phyloP scores from a whole-genome alignment of 768 basidiomycete genomes.

The Lactarius tabidus region DNA sequence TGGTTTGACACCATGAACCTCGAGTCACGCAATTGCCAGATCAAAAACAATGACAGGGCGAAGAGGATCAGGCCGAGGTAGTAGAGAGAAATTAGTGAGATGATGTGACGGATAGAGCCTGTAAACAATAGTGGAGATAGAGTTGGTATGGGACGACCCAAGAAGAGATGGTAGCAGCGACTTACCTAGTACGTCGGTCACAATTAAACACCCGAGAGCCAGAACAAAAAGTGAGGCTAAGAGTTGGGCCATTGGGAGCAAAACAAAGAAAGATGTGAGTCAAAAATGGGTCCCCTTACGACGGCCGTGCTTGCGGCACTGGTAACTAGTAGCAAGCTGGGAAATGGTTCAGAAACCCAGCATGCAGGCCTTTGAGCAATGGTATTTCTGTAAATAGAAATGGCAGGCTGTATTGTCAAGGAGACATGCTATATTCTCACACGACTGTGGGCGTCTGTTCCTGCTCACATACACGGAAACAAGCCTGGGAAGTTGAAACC shows the following conservation, averaged over 20 bases:
- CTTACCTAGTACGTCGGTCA: not conserved
- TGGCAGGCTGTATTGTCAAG: too few relatives aligned
- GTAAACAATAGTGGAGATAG: not conserved
- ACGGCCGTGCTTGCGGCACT: not conserved
- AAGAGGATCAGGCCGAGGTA: not conserved
- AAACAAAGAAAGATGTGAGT: not conserved
- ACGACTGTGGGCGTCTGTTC: not conserved
- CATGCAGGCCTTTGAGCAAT: too few relatives aligned
- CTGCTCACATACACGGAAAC: not conserved
- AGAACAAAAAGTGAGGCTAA: not conserved
- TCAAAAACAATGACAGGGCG: not conserved
- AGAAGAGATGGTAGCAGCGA: not conserved
- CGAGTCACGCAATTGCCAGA: not conserved
- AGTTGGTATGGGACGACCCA: not conserved
- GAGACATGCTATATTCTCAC: too few relatives aligned
- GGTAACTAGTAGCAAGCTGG: not conserved
- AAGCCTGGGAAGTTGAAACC: not conserved
- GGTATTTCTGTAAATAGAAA: too few relatives aligned
- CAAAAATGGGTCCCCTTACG: not conserved
- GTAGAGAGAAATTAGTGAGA: not conserved
- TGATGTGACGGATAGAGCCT: not conserved
- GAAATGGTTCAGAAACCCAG: not conserved
- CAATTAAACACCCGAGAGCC: not conserved
- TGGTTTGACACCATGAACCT: not conserved
- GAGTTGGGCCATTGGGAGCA: not conserved